Base-by-base conservation (phyloP, 2,329 filamentous ascomycete genomes). In the Sporothrix humicola region DNA sequence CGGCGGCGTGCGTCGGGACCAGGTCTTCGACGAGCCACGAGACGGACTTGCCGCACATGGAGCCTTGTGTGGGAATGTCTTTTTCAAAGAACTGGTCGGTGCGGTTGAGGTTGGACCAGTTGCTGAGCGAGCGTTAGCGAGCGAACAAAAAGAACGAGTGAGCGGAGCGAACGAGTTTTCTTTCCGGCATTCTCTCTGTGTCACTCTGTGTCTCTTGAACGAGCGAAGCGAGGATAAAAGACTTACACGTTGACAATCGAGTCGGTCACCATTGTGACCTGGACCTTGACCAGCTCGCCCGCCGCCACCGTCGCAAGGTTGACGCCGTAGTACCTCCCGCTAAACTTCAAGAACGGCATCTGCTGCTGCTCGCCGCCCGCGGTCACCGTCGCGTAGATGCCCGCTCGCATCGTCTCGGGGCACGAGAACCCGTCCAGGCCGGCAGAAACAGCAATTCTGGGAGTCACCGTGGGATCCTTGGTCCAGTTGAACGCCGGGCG, bases 21-120 rank as follows among this genome's bases (percentile, higher is more conserved):
- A 75, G 26, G 61, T 75, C 74, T 48, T 75, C 73, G 68, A 75
- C 74, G 44, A 73, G 66, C 73, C 74, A 75, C 15, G 74, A 73
- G 26, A 74, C 74, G 2, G 74, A 71, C 48, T 54, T 61, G 52
- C 74, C 74, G 74, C 74, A 73, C 58, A 75, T 69, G 72, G 26
- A 26, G n/a, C 26, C 23, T 9, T 13, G 37, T 6, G 73, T 72
- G 48, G 52, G 44, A 17, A 74, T 42, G 26, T 66, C 46, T 12
- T 72, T 69, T 63, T 74, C 52, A 31, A 76, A 72, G 12, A 61
- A 52, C 31, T 73, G n/a, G 12, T 58, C 42, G 8, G 72, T 75
- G 50, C 71, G 63, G 72, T 74, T 74, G 44, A 69, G 48, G 69
- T 74, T 74, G 26, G 54, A 48, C 73, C 73, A 74, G 68, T 74